Base-by-base conservation (phyloP, 2,329 filamentous ascomycete species). In the Elsinoe australis region DNA sequence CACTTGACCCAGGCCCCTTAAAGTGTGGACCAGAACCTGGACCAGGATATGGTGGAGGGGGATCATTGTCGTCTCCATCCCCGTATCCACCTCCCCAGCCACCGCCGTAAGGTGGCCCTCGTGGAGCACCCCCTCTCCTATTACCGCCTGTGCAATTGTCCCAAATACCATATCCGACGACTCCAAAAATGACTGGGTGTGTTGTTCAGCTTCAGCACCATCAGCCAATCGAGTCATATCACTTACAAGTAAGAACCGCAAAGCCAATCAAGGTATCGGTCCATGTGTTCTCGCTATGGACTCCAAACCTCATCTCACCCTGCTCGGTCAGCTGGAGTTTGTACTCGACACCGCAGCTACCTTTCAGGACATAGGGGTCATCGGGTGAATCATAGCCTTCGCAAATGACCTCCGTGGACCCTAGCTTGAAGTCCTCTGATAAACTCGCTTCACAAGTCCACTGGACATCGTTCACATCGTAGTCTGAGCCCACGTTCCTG, bases 321-420 rank as follows among this genome's bases (percentile, higher is more conserved):
- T 75, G 71, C 8, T 83, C 79, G 1, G 89, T 96, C 46, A 96
- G 70, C 0, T 84, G 65, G 5, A 96, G 67, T 10, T 83, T 75
- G 66, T 96, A 96, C 67, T 95, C 87, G 18, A 95, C 89, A 10
- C 85, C 92, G 66, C 90, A 96, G 64, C 85, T 92, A 17, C 92
- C 92, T 59, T 85, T 88, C 47, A 96, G 69, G n/a, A 96, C 77
- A 64, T 87, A 94, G 0, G 80, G 79, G 63, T 96, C 92, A 38
- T 90, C 79, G 0, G 82, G 67, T 10, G 71, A 73, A 50, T 77
- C 71, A 67, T 95, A 96, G 8, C 92, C 90, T 62, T 98, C 90
- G 65, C 92, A 98, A 8, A 88, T 72, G 49, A 96, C 90, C 53
- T 96, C 89, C 8, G 90, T 95, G 52, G 78, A 76, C 50, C 87